Percentiles rank a stretch among this genome's conserved stretches.
Evolutionary conservation across 2,329 filamentous ascomycete genomes (phyloP).

Genomic region (Volutella citrinella): DNA sequence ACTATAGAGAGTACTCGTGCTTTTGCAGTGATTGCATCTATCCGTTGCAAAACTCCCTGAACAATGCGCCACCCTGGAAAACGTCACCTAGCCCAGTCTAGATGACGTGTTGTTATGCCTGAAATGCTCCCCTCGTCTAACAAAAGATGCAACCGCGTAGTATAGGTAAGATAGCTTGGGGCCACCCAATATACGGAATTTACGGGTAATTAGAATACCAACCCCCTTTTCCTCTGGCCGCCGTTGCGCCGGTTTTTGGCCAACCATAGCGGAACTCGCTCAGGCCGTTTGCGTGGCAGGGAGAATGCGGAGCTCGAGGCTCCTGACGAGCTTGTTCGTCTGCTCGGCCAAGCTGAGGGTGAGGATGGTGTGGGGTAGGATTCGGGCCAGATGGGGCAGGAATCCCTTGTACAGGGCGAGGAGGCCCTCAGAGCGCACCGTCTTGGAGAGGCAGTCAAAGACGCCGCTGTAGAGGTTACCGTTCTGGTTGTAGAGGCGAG

Average conservation of each 20-base stretch:
- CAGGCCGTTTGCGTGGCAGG: constrained; percentile 34
- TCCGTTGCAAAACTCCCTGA: constrained; percentile 20
- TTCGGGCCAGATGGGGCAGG: constrained; percentile 88
- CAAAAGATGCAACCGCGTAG: constrained; percentile 11
- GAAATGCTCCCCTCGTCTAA: constrained; percentile 18
- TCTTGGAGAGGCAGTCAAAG: constrained; percentile 89
- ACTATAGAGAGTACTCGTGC: constrained; percentile 5
- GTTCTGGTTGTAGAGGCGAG: constrained; percentile 96
- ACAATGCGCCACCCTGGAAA: constrained; percentile 23
- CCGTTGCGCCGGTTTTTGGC: too few species aligned
- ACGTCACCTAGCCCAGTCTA: too few species aligned
- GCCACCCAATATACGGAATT: too few species aligned
- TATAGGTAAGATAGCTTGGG: too few species aligned
- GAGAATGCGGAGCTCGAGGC: constrained; percentile 63
- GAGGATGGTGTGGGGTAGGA: constrained; percentile 91
- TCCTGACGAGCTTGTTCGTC: constrained; percentile 88
- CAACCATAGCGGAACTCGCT: too few species aligned
- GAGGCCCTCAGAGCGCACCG: constrained; percentile 84
- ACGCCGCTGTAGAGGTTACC: constrained; percentile 94
- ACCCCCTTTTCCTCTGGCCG: too few species aligned
- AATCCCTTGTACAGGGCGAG: constrained; percentile 98
- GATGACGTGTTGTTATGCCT: too few species aligned
- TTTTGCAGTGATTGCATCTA: constrained; percentile 14
- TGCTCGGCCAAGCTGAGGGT: constrained; percentile 94
- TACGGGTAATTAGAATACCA: too few species aligned